These are phyloP conservation scores for Clausena lansium DNA, from an alignment of 345 rosid genomes.

Conservation along the genomic window DNA sequence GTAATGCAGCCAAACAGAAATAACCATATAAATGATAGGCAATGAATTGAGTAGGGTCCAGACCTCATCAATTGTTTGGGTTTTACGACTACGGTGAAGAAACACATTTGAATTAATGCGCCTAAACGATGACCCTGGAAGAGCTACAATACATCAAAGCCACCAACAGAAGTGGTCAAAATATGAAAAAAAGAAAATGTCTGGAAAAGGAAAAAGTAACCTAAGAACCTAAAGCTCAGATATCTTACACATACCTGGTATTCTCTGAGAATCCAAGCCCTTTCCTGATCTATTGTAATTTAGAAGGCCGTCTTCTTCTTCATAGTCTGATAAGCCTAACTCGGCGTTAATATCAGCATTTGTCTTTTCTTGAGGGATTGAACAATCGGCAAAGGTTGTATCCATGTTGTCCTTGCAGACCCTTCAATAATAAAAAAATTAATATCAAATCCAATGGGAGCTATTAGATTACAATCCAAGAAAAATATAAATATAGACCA, in stretches of 20 bases:
- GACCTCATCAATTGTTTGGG: constrained; percentile 96
- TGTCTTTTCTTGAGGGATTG: constrained; percentile 85
- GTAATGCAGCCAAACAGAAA: not conserved
- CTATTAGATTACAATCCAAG: not conserved
- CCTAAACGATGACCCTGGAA: constrained; percentile 58
- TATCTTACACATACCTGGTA: constrained; percentile 45
- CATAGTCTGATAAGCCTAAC: constrained; percentile 85
- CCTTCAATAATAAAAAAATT: constrained; percentile 40
- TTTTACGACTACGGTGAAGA: constrained; percentile 81
- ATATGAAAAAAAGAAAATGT: constrained; percentile 3
- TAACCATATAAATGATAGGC: not conserved
- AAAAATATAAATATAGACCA: not conserved
- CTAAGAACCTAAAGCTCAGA: constrained; percentile 8
- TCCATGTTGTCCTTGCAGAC: constrained; percentile 76
- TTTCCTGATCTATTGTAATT: constrained; percentile 51
- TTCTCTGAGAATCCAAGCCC: constrained; percentile 43
- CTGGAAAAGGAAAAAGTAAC: not conserved
- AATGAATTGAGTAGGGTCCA: constrained; percentile 19
- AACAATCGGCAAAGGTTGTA: constrained; percentile 70
- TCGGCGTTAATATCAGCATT: constrained; percentile 89
- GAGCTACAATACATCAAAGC: constrained; percentile 40
- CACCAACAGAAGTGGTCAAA: constrained; percentile 9
- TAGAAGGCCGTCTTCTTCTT: constrained; percentile 66
- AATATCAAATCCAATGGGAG: not conserved
- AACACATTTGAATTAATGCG: constrained; percentile 71